Percentiles rank a stretch among this genome's conserved stretches.
phyloP scores from a whole-genome alignment of 2,329 filamentous ascomycete genomes.

The Grosmannia serpens region DNA sequence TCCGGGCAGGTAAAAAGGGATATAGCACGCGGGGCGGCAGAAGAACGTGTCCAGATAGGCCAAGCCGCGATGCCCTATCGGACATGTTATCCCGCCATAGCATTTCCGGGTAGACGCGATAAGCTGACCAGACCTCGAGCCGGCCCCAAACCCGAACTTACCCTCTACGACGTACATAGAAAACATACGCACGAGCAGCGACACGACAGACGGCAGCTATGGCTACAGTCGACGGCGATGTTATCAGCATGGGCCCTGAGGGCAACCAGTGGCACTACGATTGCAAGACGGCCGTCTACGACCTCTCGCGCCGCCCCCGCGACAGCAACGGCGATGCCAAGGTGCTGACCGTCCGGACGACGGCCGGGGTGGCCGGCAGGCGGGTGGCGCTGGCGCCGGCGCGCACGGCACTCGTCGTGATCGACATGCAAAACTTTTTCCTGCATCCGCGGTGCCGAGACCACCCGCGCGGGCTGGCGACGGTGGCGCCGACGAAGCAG shows the following conservation, averaged over 20 bases:
- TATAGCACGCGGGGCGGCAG: no score
- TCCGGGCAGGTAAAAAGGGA: no score
- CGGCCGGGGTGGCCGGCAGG: slow-evolving; percentile 32
- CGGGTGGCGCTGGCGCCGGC: slow-evolving; percentile 40
- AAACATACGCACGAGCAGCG: not conserved
- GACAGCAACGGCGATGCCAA: slow-evolving; percentile 11
- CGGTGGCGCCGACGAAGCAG: slow-evolving; percentile 25
- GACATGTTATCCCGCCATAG: no score
- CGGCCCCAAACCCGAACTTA: not conserved
- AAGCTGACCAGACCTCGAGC: no score
- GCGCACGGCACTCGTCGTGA: slow-evolving; percentile 21
- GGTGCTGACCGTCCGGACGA: slow-evolving; percentile 24
- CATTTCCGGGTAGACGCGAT: no score
- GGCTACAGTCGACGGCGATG: slow-evolving; percentile 1
- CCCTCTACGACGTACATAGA: not conserved
- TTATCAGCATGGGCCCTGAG: slow-evolving; percentile 18
- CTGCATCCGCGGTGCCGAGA: slow-evolving; percentile 28
- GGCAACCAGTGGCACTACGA: slow-evolving; percentile 21
- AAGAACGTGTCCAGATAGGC: no score
- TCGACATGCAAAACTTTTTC: slow-evolving; percentile 47
- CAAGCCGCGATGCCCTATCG: no score
- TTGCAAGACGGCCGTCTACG: slow-evolving; percentile 17
- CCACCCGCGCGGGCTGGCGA: slow-evolving; percentile 29
- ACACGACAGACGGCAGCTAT: not conserved
- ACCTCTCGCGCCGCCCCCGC: slow-evolving; percentile 20